Conservation (phyloP, 176 grass and related monocot genomes). For the Carex pumila region DNA sequence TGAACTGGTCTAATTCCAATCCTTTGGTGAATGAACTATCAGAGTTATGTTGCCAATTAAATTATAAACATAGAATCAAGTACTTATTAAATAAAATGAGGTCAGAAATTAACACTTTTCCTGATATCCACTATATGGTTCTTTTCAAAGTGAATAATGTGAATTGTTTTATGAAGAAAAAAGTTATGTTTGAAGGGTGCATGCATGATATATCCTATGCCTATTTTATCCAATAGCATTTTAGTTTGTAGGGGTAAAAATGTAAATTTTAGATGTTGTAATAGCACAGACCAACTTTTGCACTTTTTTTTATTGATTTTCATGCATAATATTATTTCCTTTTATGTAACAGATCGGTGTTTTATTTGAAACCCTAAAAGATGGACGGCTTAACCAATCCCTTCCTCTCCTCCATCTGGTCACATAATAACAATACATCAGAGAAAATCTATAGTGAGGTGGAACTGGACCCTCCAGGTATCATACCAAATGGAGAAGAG, state of each 20-base stretch:
- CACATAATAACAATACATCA: neutral
- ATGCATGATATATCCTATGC: neutral
- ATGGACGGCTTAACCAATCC: conserved; percentile 9
- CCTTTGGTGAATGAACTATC: neutral
- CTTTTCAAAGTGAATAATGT: neutral
- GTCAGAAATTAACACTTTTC: neutral
- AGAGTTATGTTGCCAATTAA: neutral
- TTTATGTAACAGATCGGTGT: neutral
- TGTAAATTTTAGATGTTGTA: neutral
- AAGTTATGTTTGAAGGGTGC: too few relatives aligned
- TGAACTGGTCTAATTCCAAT: neutral
- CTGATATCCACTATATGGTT: neutral
- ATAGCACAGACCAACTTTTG: neutral
- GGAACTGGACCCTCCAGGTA: neutral
- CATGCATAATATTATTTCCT: neutral
- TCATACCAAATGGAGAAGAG: conserved; percentile 2
- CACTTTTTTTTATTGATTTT: neutral
- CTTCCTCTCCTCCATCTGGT: neutral
- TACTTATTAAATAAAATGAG: neutral
- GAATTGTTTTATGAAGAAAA: neutral
- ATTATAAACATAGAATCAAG: neutral
- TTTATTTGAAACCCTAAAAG: neutral
- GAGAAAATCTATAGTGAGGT: conserved; percentile 1
- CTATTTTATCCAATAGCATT: neutral
- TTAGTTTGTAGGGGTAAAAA: neutral